A percentile compares a stretch with the other conserved stretches of the same genome.
phyloP scores from a whole-genome alignment of 257 asterid genomes.

The Przewalskia tangutica region DNA sequence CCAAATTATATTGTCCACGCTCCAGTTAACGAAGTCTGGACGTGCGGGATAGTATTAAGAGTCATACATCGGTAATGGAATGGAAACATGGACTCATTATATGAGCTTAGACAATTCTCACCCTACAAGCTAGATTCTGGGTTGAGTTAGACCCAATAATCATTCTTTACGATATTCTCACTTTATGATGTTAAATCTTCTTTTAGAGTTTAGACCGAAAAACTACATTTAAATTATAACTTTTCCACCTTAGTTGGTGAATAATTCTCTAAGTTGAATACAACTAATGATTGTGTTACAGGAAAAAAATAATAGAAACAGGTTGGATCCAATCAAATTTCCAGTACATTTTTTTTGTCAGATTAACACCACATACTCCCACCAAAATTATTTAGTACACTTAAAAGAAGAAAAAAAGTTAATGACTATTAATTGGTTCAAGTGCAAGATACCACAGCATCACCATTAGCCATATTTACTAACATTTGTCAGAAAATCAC shows the following conservation, averaged over 20 bases:
- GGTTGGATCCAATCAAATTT: constrained; percentile 30
- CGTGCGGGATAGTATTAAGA: too few relatives aligned
- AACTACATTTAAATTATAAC: neutral
- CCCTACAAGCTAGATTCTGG: too few relatives aligned
- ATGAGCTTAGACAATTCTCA: too few relatives aligned
- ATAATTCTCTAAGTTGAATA: neutral
- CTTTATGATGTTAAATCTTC: neutral
- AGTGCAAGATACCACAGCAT: constrained; percentile 1
- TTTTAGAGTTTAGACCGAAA: neutral
- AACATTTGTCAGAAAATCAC: constrained; percentile 24
- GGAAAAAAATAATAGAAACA: constrained; percentile 5
- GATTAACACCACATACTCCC: constrained; percentile 23
- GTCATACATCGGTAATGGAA: too few relatives aligned
- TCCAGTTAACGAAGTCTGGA: too few relatives aligned
- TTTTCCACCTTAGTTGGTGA: neutral
- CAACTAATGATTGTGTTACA: constrained; percentile 16
- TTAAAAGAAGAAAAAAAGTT: neutral
- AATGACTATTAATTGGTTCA: neutral
- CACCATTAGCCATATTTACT: constrained; percentile 1
- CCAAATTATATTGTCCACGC: too few relatives aligned
- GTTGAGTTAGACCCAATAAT: too few relatives aligned
- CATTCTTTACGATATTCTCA: too few relatives aligned
- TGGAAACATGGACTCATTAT: too few relatives aligned
- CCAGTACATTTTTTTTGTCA: constrained; percentile 32
- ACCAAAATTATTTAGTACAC: constrained; percentile 9